Percentiles rank a stretch among this genome's conserved stretches.
These are phyloP conservation scores for Trichoderma semiorbis DNA, from an alignment of 2,329 filamentous ascomycete genomes.

Conservation along the genomic window DNA sequence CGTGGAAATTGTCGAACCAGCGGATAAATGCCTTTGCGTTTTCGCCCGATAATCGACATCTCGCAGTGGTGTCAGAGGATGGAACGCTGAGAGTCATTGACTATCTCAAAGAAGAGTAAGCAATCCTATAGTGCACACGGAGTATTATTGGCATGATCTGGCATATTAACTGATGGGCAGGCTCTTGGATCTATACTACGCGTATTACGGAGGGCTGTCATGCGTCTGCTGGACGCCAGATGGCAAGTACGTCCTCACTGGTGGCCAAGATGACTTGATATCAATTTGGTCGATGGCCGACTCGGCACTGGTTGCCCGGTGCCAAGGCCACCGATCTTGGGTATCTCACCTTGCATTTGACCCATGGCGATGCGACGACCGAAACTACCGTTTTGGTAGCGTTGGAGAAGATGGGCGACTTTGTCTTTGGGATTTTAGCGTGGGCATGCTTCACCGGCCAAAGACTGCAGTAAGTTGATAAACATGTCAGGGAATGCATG, in stretches of 20 bases:
- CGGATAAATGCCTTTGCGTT: conserved; percentile 89
- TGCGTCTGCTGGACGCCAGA: conserved; percentile 98
- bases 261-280: conserved; percentile 92
- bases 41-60: conserved; percentile 80
- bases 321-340: conserved; percentile 94
- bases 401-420: conserved; percentile 91
- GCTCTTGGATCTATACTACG: conserved; percentile 80
- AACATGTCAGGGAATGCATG: not conserved
- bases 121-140: conserved; percentile 11
- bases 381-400: conserved; percentile 92
- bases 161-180: conserved; percentile 40
- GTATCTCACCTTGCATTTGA: conserved; percentile 92
- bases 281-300: conserved; percentile 93
- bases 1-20: conserved; percentile 90
- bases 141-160: not conserved
- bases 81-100: conserved; percentile 87
- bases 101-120: conserved; percentile 83
- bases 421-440: conserved; percentile 94
- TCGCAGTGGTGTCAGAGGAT: conserved; percentile 90
- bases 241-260: conserved; percentile 90
- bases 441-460: conserved; percentile 91
- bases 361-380: conserved; percentile 93
- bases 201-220: conserved; percentile 89
- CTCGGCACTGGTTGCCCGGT: conserved; percentile 79
- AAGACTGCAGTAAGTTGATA: conserved; percentile 62